Evolutionary conservation across 441 rosid species (phyloP), one percentile per base, ranked within the genome.

Genomic region (Erodium trifolium): DNA sequence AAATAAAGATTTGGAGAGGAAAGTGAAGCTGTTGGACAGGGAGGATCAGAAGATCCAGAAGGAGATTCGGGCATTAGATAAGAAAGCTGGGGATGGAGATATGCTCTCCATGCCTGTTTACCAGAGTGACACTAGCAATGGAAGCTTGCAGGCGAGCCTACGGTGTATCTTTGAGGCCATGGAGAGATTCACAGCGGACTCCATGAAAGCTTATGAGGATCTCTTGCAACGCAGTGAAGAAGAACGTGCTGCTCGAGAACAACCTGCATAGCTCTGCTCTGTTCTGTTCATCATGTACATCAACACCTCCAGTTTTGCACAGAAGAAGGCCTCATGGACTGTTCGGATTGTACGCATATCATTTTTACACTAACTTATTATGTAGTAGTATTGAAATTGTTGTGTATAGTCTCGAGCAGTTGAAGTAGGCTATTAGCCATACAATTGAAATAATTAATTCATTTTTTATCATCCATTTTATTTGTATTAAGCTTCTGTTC

Each of bases 11-110:
- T 72, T 79, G 59, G 97, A 88, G 77, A 86, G 84, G 78, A 83
- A 62, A 71, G 85, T 72, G 27, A 85, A 73, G 85, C 78, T 67
- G 70, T 79, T 90, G 76, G 98, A 92, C 67, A 75, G 83, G 69
- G 89, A 90, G 71, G 99, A 90, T 66, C 91, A 88, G 73, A 94
- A 76, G 81, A 83, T 91, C 70, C 99, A 83, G 43, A 94, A 84
- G 82, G 85, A 86, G 82, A 80, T 88, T 71, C 93, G 90, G 70
- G 94, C 96, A 18, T 71, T 91, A 35, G 92, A 87, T 66, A 91
- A 90, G 89, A 90, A 87, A 77, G 81, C 82, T 8, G 77, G 87
- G 57, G 86, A 85, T 71, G 85, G 75, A 65, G 78, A 71, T 65
- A 53, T 76, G 65, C 76, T 78, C 4, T 79, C 81, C 4, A 27